Conservation (phyloP, 495 filamentous ascomycete species). For the Bathelium albidoporum region DNA sequence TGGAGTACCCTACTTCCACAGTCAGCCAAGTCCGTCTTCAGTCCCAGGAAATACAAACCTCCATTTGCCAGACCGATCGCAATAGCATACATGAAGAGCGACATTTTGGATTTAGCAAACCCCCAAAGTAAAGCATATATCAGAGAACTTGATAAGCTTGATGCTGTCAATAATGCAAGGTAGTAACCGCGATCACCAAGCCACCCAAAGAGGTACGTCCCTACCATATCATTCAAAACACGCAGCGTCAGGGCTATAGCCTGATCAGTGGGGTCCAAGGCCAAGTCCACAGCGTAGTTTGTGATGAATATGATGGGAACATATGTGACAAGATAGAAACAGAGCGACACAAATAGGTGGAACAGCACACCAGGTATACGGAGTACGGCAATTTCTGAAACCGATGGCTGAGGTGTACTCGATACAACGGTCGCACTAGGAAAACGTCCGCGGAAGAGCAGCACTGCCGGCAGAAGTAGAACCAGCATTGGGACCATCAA, state of each 20-base stretch:
- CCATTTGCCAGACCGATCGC: background rate
- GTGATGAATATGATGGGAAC: slow-evolving; percentile 19
- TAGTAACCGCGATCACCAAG: slow-evolving; percentile 10
- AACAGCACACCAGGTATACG: slow-evolving; percentile 9
- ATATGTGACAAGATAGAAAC: slow-evolving; percentile 13
- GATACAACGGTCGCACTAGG: slow-evolving; percentile 7
- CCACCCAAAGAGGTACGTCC: slow-evolving; percentile 11
- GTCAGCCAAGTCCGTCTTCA: background rate
- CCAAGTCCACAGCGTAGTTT: slow-evolving; percentile 10
- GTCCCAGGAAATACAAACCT: background rate
- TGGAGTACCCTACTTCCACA: slow-evolving; percentile 1
- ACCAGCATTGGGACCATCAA: slow-evolving; percentile 15
- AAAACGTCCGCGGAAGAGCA: slow-evolving; percentile 16
- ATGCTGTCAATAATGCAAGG: slow-evolving; percentile 6
- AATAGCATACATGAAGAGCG: background rate
- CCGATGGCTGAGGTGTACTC: slow-evolving; percentile 7
- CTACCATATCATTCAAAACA: slow-evolving; percentile 8
- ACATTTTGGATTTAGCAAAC: slow-evolving; percentile 3
- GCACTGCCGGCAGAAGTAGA: slow-evolving; percentile 10
- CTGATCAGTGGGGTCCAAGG: slow-evolving; percentile 9
- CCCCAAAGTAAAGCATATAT: slow-evolving; percentile 13
- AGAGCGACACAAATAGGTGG: slow-evolving; percentile 7
- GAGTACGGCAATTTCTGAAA: slow-evolving; percentile 11
- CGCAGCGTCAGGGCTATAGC: slow-evolving; percentile 11
- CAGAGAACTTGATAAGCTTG: slow-evolving; percentile 5